A percentile compares a stretch with the other conserved stretches of the same genome.
phyloP scores from a whole-genome alignment of 23 red algal species.

The Pyropia yezoensis region DNA sequence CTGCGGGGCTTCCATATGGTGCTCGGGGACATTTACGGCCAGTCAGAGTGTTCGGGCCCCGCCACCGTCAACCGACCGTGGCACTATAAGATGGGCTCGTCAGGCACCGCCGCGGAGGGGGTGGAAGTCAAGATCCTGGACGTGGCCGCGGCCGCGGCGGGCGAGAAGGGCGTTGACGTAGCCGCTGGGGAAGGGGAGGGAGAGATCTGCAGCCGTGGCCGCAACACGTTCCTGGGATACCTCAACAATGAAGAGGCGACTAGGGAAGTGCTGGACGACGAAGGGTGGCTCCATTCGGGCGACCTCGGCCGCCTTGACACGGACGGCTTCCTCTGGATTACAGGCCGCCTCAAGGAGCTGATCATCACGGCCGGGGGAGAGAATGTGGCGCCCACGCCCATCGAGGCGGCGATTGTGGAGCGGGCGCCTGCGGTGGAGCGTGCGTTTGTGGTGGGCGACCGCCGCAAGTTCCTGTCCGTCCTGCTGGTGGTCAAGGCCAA shows the following conservation, averaged over 20 bases:
- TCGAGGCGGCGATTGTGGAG: slow-evolving; percentile 42
- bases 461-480: slow-evolving; percentile 67
- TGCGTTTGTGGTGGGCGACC: slow-evolving; percentile 75
- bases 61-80: slow-evolving; percentile 49
- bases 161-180: slow-evolving; percentile 31
- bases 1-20: slow-evolving; percentile 60
- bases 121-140: slow-evolving; percentile 48
- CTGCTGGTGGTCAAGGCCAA: slow-evolving; percentile 56
- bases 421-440: slow-evolving; percentile 47
- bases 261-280: slow-evolving; percentile 43
- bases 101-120: slow-evolving; percentile 33
- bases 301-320: slow-evolving; percentile 63
- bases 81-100: slow-evolving; percentile 28
- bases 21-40: slow-evolving; percentile 81
- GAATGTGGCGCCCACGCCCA: slow-evolving; percentile 70
- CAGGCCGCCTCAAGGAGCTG: slow-evolving; percentile 83
- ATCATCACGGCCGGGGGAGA: slow-evolving; percentile 86
- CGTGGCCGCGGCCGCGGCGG: slow-evolving; percentile 7
- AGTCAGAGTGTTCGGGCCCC: slow-evolving; percentile 79
- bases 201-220: slow-evolving; percentile 74
- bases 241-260: slow-evolving; percentile 48
- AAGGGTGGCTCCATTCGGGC: slow-evolving; percentile 85
- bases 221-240: slow-evolving; percentile 80
- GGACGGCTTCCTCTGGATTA: slow-evolving; percentile 77
- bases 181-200: slow-evolving; percentile 26